Base-by-base conservation (phyloP, 306 rosid genomes). In the Vigna hirtella region DNA sequence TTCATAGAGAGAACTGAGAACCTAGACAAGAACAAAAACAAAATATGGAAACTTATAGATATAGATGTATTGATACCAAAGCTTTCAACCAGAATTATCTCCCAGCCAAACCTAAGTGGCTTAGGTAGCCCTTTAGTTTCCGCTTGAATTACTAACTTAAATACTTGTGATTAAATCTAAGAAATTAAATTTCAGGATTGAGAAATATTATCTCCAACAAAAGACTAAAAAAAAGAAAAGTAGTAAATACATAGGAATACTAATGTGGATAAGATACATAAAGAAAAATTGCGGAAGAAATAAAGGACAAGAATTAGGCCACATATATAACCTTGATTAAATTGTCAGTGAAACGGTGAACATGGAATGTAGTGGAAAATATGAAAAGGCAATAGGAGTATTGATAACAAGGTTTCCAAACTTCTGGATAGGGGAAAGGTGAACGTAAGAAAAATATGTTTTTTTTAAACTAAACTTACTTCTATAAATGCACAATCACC, bases 401-500 rank as follows among this genome's bases (percentile, higher is more conserved):
- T 30, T 50, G 10, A 24, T 53, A 48, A 57, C 45, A 55, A 1
- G 14, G 47, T 56, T 34, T 55, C 66, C 76, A 76, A 65, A 66
- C 68, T 52, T 70, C 32, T 17, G 42, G 40, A 53, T 11, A 61
- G 61, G 26, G 55, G 42, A 79, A 40, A 68, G 66, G 73, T 47
- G 56, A 71, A 66, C 47, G 77, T n/a, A 77, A 55, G 53, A 63
- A 52, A 74, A 57, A 10, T 10, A 6, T 49, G 20, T 20, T 3
- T 45, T 34, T 65, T 70, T 45, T 14, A 45, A 66, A 49, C 12
- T 52, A 52, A 45, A 83, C 81, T 82, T 90, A 92, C 98, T 88
- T 87, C 66, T 82, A 94, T 81, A 67, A 80, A 82, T 67, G 93
- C 98, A 84, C 92, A 94, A 85, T 94, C 98, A 15, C 96, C 98